A percentile compares a stretch with the other conserved stretches of the same genome.
Evolutionary conservation across 2,329 filamentous ascomycete species (phyloP).

Genomic region (Fusarium sp.): DNA sequence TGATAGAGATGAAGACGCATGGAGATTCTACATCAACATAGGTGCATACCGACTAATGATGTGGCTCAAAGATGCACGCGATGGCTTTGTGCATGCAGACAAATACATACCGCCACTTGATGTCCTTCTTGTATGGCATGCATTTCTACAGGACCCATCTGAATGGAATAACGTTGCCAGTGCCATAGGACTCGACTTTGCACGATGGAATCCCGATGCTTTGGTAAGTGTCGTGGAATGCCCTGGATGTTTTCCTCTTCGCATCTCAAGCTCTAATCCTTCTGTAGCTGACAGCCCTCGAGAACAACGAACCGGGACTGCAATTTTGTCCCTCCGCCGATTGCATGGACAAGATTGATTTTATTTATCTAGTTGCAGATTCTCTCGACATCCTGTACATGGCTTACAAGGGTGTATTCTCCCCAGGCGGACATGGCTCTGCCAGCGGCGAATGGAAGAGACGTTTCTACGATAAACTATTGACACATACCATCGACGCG

Average conservation of each 20-base stretch:
- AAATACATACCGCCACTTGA: constrained; percentile 27
- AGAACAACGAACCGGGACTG: background rate
- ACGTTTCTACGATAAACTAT: constrained; percentile 6
- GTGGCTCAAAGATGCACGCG: constrained; percentile 27
- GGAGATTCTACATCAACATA: constrained; percentile 41
- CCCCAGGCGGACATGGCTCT: background rate
- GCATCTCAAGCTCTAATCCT: constrained; percentile 7
- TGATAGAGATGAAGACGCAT: no score
- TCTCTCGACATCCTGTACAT: constrained; percentile 12
- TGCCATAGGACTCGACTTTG: constrained; percentile 2
- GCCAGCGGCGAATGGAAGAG: constrained; percentile 6
- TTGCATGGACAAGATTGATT: constrained; percentile 9
- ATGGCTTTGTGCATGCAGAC: background rate
- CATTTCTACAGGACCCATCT: constrained; percentile 19
- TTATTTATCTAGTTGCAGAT: constrained; percentile 11
- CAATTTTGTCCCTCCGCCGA: constrained; percentile 12
- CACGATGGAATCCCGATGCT: constrained; percentile 20
- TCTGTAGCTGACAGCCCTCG: constrained; percentile 15
- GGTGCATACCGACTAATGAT: constrained; percentile 14
- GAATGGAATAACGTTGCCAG: constrained; percentile 10
- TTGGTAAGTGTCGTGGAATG: constrained; percentile 14
- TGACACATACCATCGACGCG: constrained; percentile 2
- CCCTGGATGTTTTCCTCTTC: background rate
- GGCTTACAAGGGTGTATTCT: constrained; percentile 12
- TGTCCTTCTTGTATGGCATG: constrained; percentile 35